Evolutionary conservation across 2,329 filamentous ascomycete species (phyloP).

Genomic region (Stemphylium vesicarium): DNA sequence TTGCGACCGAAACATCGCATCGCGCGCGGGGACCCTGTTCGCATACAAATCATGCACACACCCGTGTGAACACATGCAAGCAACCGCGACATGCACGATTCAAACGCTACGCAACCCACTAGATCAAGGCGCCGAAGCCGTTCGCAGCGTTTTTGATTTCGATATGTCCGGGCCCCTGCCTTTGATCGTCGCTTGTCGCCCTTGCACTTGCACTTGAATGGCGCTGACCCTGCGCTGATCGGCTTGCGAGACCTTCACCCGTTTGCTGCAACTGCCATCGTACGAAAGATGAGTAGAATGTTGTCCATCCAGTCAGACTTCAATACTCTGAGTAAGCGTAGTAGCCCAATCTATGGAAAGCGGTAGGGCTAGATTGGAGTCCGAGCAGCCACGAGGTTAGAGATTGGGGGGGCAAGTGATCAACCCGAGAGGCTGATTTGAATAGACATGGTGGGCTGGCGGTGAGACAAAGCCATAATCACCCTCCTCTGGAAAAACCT

Average conservation of each 20-base stretch:
- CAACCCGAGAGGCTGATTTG: constrained; percentile 16
- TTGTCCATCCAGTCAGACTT: neutral
- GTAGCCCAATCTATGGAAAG: neutral
- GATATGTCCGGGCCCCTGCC: constrained; percentile 12
- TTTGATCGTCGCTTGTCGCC: too few relatives aligned
- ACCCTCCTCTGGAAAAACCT: neutral
- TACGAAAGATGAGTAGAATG: neutral
- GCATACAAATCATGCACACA: constrained; percentile 1
- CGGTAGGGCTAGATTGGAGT: constrained; percentile 2
- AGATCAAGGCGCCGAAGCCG: constrained; percentile 4
- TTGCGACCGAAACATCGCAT: neutral
- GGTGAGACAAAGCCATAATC: constrained; percentile 21
- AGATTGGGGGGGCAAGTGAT: constrained; percentile 21
- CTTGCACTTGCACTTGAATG: too few relatives aligned
- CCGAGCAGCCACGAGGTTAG: constrained; percentile 26
- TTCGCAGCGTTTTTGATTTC: constrained; percentile 3
- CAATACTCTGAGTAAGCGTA: neutral
- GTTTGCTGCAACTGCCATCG: neutral
- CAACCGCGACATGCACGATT: neutral
- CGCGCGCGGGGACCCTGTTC: neutral
- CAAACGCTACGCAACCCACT: neutral
- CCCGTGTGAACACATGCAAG: constrained; percentile 1
- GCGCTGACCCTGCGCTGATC: constrained; percentile 15
- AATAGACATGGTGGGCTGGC: constrained; percentile 19
- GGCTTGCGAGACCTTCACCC: neutral